Base-by-base conservation (phyloP, 805 yeast species). In the Metschnikowia similis region DNA sequence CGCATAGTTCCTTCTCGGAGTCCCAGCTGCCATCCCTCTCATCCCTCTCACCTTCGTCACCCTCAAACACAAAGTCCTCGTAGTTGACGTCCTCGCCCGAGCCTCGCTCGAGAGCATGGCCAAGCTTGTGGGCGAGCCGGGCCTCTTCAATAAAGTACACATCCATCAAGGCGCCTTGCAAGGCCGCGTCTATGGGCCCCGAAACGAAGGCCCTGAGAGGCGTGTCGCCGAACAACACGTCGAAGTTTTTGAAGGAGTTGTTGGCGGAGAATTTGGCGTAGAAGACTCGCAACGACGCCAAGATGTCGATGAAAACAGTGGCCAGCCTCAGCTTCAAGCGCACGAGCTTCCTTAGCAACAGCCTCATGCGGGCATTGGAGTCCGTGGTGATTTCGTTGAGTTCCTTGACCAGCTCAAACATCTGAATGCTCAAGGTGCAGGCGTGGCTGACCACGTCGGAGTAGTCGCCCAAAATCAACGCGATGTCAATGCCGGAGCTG, bases 141-240 rank as follows among this genome's bases (percentile, higher is more conserved):
- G 76, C 69, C 56, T 84, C 89, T 50, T 76, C 72, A 21, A 71
- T 60, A 51, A 82, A 66, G 53, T 76, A 84, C 3, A 75, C 58
- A n/a, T 69, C 61, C 49, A 75, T 47, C 11, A 82, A 54, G 2
- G 66, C 57, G 0, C 57, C 54, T 49, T 71, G 70, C 2, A 72
- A 34, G 1, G 59, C 58, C 0, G 47, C 42, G 1, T 75, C 67
- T 1, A 78, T 45, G 8, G 51, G 47, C 6, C 65, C 59, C 8
- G 47, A 38, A 26, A 65, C 51, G 21, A 51, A 61, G 28, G 48
- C 52, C 6, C 62, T 65, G 8, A 65, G 32, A 7, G 53, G 56
- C 0, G 50, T 49, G 8, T 52, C 51, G 7, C 49, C 49, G 49
- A 69, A 72, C 43, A 72, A 72, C 27, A 51, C 56, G 26, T 69